These are phyloP conservation scores for Elsinoe perseae DNA, from an alignment of 2,329 filamentous ascomycete genomes.

Conservation along the genomic window DNA sequence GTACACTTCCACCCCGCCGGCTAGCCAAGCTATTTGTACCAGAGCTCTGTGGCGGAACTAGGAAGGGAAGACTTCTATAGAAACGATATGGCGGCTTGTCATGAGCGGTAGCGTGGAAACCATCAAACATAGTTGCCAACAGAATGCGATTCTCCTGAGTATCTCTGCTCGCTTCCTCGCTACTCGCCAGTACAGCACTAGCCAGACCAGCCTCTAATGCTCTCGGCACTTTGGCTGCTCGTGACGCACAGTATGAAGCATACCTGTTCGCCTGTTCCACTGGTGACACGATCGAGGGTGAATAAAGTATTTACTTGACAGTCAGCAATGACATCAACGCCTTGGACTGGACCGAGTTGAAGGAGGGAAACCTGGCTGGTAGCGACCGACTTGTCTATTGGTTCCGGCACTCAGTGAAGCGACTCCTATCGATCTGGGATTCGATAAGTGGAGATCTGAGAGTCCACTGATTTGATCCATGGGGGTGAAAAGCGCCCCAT, in stretches of 20 bases:
- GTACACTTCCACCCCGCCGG: background rate
- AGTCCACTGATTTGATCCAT: slow-evolving; percentile 43
- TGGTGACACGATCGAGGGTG: slow-evolving; percentile 37
- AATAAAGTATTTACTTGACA: slow-evolving; percentile 48
- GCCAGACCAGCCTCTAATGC: background rate
- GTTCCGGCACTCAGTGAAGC: slow-evolving; percentile 47
- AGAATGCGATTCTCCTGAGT: slow-evolving; percentile 3
- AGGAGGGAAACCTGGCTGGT: slow-evolving; percentile 47
- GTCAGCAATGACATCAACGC: slow-evolving; percentile 48
- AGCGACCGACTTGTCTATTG: slow-evolving; percentile 48
- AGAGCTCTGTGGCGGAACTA: background rate
- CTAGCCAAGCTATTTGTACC: background rate
- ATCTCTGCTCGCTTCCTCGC: background rate
- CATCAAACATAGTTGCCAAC: background rate
- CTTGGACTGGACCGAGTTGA: slow-evolving; percentile 45
- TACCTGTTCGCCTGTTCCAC: slow-evolving; percentile 50
- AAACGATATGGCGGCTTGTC: background rate
- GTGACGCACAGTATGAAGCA: slow-evolving; percentile 25
- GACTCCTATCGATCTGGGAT: slow-evolving; percentile 43
- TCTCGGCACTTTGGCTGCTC: background rate
- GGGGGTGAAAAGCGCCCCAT: slow-evolving; percentile 47
- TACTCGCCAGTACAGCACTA: background rate
- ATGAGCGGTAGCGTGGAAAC: background rate
- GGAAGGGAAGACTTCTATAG: background rate
- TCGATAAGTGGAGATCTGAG: slow-evolving; percentile 48